A percentile compares a stretch with the other conserved stretches of the same genome.
Evolutionary conservation across 2,329 filamentous ascomycete genomes (phyloP).

Genomic region (Neodidymelliopsis sp.): DNA sequence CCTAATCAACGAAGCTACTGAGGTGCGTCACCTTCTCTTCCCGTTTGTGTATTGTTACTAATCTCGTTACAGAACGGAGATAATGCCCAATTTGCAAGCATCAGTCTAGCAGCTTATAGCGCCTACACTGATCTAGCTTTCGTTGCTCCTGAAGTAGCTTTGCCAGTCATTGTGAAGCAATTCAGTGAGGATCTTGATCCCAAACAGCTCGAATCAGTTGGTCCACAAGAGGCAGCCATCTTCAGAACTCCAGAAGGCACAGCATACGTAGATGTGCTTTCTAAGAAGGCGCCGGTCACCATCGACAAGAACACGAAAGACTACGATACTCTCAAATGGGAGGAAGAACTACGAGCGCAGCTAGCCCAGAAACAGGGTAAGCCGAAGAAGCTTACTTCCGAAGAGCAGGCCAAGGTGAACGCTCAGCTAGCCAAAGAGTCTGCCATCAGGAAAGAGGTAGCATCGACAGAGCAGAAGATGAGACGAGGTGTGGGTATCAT

Average conservation of each 20-base stretch:
- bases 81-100: constrained; percentile 38
- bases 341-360: constrained; percentile 86
- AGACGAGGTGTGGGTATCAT: constrained; percentile 87
- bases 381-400: constrained; percentile 86
- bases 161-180: constrained; percentile 76
- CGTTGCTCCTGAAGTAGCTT: constrained; percentile 84
- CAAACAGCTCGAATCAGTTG: constrained; percentile 73
- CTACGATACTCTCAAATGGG: constrained; percentile 96
- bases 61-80: constrained; percentile 24
- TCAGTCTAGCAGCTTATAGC: constrained; percentile 77
- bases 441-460: constrained; percentile 76
- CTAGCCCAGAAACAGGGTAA: constrained; percentile 92
- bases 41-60: background rate
- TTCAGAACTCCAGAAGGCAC: constrained; percentile 90
- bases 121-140: constrained; percentile 93
- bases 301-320: constrained; percentile 93
- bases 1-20: constrained; percentile 67
- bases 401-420: constrained; percentile 89
- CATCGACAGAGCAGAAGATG: constrained; percentile 72
- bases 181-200: constrained; percentile 77
- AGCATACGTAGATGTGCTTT: constrained; percentile 87
- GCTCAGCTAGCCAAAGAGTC: constrained; percentile 89
- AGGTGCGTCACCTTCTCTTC: constrained; percentile 56
- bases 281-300: constrained; percentile 76
- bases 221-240: constrained; percentile 89